Base-by-base conservation (phyloP, 2,329 filamentous ascomycete species). In the Penicillium paneum region DNA sequence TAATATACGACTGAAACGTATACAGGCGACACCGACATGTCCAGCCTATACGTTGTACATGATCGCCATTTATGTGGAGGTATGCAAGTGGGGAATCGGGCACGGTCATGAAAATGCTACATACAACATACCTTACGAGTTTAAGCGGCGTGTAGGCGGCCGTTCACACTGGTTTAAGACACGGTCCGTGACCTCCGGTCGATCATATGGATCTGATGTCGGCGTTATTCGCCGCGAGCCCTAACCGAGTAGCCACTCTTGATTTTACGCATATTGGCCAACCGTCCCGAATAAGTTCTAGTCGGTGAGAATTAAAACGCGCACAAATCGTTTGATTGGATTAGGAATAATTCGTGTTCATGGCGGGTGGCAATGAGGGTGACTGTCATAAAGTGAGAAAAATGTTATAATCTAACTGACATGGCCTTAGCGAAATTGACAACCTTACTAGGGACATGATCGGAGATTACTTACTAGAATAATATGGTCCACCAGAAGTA, bases 201-300 rank as follows among this genome's bases (percentile, higher is more conserved):
- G 53, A 56, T 49, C 54, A 36, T 29, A 35, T 43, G 24, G 49
- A 36, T 54, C 39, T 32, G 12, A 45, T 35, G 13, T 28, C 36
- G n/a, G 44, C n/a, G 24, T 26, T 19, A 8, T 12, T 24, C 21
- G 5, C 35, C 17, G 5, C 17, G 26, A 19, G 5, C n/a, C 13
- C 19, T 24, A 40, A 40, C 15, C 5, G 26, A 15, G 12, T n/a
- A 31, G 24, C 3, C 10, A 11, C 13, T 6, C 15, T 39, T 12
- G 5, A 11, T 8, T 29, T 29, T 11, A 11, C n/a, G 13, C 24
- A 28, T 28, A 6, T 4, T 8, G 11, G 5, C 3, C n/a, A 47
- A 5, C 10, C 10, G 43, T 24, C 32, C 24, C 1, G 5, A 36
- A 19, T 7, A n/a, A 11, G 13, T 21, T 12, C n/a, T 7, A 39